phyloP scores from a whole-genome alignment of 2,329 filamentous ascomycete species.

The Hymenoscyphus salicellus region DNA sequence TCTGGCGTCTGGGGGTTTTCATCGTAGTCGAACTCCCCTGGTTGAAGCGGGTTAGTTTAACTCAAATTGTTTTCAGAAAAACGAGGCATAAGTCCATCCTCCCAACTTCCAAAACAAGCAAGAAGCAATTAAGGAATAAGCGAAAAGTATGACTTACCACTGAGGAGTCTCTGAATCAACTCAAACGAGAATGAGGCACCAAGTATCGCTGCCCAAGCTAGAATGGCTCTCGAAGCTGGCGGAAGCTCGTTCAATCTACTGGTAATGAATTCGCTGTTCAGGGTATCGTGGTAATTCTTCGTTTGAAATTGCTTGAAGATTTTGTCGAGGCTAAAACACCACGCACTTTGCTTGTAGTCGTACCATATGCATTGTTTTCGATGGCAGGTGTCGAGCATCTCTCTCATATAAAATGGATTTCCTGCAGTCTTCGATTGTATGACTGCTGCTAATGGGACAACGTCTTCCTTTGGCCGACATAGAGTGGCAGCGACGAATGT shows the following conservation, averaged over 20 bases:
- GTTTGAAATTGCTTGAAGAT: constrained; percentile 83
- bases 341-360: constrained; percentile 76
- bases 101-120: too few species aligned
- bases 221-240: constrained; percentile 67
- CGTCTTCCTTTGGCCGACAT: constrained; percentile 67
- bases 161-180: constrained; percentile 72
- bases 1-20: constrained; percentile 38
- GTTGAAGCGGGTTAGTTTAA: not conserved
- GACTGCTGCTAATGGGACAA: constrained; percentile 75
- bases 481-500: constrained; percentile 81
- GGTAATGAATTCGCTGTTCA: constrained; percentile 80
- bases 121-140: not conserved
- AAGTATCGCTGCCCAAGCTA: constrained; percentile 82
- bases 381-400: constrained; percentile 85
- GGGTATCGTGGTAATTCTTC: constrained; percentile 72
- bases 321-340: constrained; percentile 81
- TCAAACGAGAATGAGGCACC: constrained; percentile 82
- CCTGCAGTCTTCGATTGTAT: constrained; percentile 73
- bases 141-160: constrained; percentile 53
- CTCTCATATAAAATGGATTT: constrained; percentile 86
- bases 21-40: constrained; percentile 43
- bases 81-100: too few species aligned
- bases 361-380: constrained; percentile 88
- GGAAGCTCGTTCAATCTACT: constrained; percentile 75
- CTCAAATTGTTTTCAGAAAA: not conserved